Base-by-base conservation (phyloP, 306 rosid genomes). In the Acacia melanoxylon region DNA sequence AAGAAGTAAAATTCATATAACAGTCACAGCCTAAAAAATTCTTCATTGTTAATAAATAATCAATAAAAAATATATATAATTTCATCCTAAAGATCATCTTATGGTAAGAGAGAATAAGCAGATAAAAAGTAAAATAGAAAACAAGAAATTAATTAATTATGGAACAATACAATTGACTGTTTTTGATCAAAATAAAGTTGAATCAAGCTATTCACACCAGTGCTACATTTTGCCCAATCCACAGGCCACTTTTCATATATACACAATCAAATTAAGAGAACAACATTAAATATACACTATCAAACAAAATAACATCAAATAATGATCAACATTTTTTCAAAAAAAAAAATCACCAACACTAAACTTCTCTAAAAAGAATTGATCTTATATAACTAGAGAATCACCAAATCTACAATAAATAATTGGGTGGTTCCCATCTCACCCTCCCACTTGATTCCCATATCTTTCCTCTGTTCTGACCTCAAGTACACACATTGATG, bases 301-400 rank as follows among this genome's bases (percentile, higher is more conserved):
- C 40, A 68, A 81, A 84, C 85, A 80, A 83, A 58, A 59, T 78
- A 54, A 54, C 5, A 74, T 78, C 77, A 81, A 78, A 68, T 59
- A 73, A 71, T 24, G 77, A 69, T 80, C 48, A 71, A 44, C 72
- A 73, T n/a, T 42, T 75, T 67, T 81, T 70, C 84, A 44, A 51
- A 72, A 78, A 75, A 37, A 51, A 83, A 83, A 68, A 78, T 44
- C 79, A 74, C 62, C 19, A 56, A 68, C 46, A 49, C 44, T 84
- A 87, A 85, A 87, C 24, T 70, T 41, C 62, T 78, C 81, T 81
- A 76, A 75, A 87, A 87, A 78, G 89, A 87, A 87, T 87, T 77
- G 80, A 81, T 84, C 89, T 87, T 84, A 10, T 58, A 58, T 74
- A 24, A 6, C 16, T 71, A 71, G 37, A 71, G 37, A 71, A 71